A percentile compares a stretch with the other conserved stretches of the same genome.
phyloP scores from a whole-genome alignment of 495 filamentous ascomycete species.

The Penicillium cataractarum region DNA sequence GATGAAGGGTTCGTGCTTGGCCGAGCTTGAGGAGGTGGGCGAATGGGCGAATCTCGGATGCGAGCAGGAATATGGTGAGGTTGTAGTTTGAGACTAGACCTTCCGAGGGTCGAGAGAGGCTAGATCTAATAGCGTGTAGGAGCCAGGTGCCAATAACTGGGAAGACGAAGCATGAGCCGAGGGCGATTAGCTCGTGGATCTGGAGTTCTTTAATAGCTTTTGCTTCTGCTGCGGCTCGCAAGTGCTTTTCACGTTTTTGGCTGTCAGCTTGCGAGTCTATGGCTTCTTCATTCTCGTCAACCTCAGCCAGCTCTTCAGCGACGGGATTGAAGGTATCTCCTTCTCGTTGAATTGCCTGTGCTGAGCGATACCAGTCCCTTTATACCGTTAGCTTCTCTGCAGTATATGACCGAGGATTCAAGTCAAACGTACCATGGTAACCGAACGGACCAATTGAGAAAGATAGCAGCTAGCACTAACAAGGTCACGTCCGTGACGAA shows the following conservation, averaged over 20 bases:
- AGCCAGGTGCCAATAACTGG: slow-evolving; percentile 79
- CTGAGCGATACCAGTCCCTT: slow-evolving; percentile 89
- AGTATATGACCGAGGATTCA: background rate
- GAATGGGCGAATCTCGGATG: slow-evolving; percentile 80
- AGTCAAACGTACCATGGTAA: slow-evolving; percentile 71
- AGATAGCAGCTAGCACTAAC: slow-evolving; percentile 75
- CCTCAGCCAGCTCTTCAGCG: slow-evolving; percentile 33
- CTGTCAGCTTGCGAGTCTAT: slow-evolving; percentile 5
- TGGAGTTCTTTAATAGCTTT: slow-evolving; percentile 67
- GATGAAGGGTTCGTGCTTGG: slow-evolving; percentile 75
- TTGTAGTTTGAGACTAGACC: slow-evolving; percentile 90
- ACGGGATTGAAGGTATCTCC: slow-evolving; percentile 50
- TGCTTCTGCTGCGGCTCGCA: slow-evolving; percentile 15
- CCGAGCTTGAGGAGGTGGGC: slow-evolving; percentile 81
- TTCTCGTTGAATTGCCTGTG: slow-evolving; percentile 64
- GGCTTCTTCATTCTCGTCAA: slow-evolving; percentile 24
- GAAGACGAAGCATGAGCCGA: slow-evolving; percentile 77
- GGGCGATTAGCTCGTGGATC: slow-evolving; percentile 70
- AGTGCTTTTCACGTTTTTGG: slow-evolving; percentile 6
- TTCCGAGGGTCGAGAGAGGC: slow-evolving; percentile 81
- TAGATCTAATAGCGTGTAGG: slow-evolving; percentile 71
- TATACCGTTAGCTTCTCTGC: background rate
- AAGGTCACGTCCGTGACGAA: slow-evolving; percentile 85
- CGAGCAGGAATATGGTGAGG: slow-evolving; percentile 89
- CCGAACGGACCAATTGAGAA: slow-evolving; percentile 92